Evolutionary conservation across 2,329 filamentous ascomycete genomes (phyloP).

Genomic region (Colletotrichum lentis): DNA sequence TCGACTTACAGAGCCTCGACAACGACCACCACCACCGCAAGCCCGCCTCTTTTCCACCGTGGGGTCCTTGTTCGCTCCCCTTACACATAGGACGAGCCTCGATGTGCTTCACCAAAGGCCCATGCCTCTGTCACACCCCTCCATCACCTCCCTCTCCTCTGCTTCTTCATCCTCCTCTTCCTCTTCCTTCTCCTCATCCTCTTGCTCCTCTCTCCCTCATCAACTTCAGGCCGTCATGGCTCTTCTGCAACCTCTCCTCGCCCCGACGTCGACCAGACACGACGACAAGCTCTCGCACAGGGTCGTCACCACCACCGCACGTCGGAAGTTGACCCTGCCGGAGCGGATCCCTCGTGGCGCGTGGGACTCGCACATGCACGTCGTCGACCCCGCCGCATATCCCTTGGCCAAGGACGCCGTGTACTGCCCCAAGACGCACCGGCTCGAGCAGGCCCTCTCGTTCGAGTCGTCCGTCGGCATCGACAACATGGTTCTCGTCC

Average conservation of each 20-base stretch:
- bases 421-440: slow-evolving; percentile 61
- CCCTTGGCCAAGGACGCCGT: slow-evolving; percentile 57
- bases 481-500: slow-evolving; percentile 65
- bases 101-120: slow-evolving; percentile 24
- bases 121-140: slow-evolving; percentile 5
- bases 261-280: slow-evolving; percentile 9
- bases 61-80: slow-evolving; percentile 8
- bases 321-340: slow-evolving; percentile 30
- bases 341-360: slow-evolving; percentile 52
- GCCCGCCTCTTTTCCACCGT: not conserved
- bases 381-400: slow-evolving; percentile 62
- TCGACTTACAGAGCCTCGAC: not conserved
- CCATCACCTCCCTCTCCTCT: slow-evolving; percentile 6
- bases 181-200: no score
- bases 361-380: slow-evolving; percentile 72
- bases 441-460: slow-evolving; percentile 57
- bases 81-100: slow-evolving; percentile 5
- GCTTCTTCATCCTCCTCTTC: no score
- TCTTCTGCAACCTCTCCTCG: slow-evolving; percentile 27
- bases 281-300: slow-evolving; percentile 20
- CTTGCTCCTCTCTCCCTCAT: slow-evolving; percentile 9
- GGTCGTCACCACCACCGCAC: slow-evolving; percentile 1
- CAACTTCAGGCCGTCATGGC: slow-evolving; percentile 29
- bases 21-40: not conserved
- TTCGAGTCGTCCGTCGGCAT: slow-evolving; percentile 63